phyloP scores from a whole-genome alignment of 495 filamentous ascomycete genomes.

The Aspergillus nidulans region DNA sequence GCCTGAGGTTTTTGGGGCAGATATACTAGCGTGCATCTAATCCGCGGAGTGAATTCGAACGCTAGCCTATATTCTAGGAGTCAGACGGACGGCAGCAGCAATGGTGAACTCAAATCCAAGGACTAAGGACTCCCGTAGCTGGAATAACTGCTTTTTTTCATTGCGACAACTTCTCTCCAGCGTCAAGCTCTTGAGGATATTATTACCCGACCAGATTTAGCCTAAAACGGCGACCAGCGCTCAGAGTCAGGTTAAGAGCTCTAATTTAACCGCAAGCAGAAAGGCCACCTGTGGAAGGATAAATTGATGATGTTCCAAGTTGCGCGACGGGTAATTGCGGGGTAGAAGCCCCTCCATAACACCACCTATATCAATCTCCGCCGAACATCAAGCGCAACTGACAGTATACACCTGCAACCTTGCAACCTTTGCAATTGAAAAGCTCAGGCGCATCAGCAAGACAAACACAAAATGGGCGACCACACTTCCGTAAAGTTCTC shows the following conservation, averaged over 20 bases:
- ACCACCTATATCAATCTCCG: slow-evolving; percentile 4
- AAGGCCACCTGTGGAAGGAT: slow-evolving; percentile 1
- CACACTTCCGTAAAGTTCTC: slow-evolving; percentile 56
- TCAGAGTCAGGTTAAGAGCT: neutral
- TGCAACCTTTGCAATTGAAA: no score
- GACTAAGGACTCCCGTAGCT: no score
- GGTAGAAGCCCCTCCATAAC: slow-evolving; percentile 6
- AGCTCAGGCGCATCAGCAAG: no score
- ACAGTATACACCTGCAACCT: neutral
- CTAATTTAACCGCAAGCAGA: slow-evolving; percentile 1
- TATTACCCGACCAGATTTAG: slow-evolving; percentile 2
- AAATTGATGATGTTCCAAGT: neutral
- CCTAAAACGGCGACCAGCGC: neutral
- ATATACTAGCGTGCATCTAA: no score
- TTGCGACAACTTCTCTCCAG: no score
- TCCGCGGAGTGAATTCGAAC: no score
- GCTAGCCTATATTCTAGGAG: no score
- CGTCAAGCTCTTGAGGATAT: no score
- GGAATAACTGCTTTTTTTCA: no score
- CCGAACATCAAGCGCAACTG: neutral
- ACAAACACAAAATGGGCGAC: slow-evolving; percentile 12
- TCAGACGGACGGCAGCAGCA: no score
- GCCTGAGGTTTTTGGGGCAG: no score
- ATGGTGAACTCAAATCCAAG: no score
- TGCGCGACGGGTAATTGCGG: slow-evolving; percentile 1